These are phyloP conservation scores for Xylaria longipes DNA, from an alignment of 495 filamentous ascomycete species.

Conservation along the genomic window DNA sequence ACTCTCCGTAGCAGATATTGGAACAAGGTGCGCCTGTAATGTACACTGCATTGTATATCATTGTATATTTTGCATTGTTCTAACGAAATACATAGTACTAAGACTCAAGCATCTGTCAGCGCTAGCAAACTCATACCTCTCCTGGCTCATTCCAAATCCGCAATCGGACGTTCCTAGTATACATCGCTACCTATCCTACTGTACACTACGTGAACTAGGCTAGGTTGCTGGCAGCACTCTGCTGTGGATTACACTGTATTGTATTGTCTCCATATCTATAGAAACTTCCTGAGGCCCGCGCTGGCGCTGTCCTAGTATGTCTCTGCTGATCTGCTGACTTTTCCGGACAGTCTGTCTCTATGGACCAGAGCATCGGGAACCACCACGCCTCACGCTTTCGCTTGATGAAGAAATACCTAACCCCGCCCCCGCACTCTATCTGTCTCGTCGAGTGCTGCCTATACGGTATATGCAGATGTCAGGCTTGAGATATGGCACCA, in stretches of 20 bases:
- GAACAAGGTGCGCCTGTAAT: neutral
- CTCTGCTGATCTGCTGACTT: conserved; percentile 4
- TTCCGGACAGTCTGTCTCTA: neutral
- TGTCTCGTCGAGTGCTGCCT: conserved; percentile 1
- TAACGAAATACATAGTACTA: neutral
- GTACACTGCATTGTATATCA: neutral
- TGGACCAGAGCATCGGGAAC: conserved; percentile 12
- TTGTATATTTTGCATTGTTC: neutral
- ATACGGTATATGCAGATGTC: conserved; percentile 7
- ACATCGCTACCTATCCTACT: conserved; percentile 2
- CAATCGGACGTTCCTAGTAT: conserved; percentile 18
- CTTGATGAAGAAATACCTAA: conserved; percentile 2
- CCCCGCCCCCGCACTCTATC: conserved; percentile 22
- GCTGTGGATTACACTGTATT: conserved; percentile 6
- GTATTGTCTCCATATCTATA: neutral
- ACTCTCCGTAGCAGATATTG: neutral
- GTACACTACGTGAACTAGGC: neutral
- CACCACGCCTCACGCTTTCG: neutral
- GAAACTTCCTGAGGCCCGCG: neutral
- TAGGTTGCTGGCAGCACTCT: neutral
- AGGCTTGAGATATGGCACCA: neutral
- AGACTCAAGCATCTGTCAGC: conserved; percentile 19
- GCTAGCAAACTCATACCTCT: conserved; percentile 21
- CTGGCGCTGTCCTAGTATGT: neutral
- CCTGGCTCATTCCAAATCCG: conserved; percentile 24